phyloP scores from a whole-genome alignment of 768 basidiomycete genomes.

The Coprinellus micaceus region DNA sequence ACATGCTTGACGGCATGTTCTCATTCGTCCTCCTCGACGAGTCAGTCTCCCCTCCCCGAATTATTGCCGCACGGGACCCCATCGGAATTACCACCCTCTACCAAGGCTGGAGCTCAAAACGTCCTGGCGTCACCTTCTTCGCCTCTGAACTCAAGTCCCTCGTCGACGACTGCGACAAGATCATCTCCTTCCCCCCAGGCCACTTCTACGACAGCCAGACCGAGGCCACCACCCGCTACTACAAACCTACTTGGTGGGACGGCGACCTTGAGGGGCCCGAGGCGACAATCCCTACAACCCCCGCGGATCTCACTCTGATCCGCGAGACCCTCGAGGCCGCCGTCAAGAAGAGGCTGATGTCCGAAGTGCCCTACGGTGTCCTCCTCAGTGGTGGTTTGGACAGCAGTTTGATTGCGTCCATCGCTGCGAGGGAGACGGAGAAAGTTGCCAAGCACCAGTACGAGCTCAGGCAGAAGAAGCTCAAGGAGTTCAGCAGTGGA shows the following conservation, averaged over 20 bases:
- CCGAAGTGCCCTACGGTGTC: slow-evolving; percentile 97
- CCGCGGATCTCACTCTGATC: slow-evolving; percentile 63
- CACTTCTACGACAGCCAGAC: slow-evolving; percentile 91
- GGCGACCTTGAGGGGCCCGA: slow-evolving; percentile 67
- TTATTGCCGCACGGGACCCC: slow-evolving; percentile 96
- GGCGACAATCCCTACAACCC: slow-evolving; percentile 52
- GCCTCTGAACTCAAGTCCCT: slow-evolving; percentile 95
- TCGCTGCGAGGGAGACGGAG: slow-evolving; percentile 93
- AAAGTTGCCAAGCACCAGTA: slow-evolving; percentile 79
- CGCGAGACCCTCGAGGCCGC: slow-evolving; percentile 85
- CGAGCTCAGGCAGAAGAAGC: slow-evolving; percentile 60
- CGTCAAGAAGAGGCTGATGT: slow-evolving; percentile 94
- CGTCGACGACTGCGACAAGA: slow-evolving; percentile 86
- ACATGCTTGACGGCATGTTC: slow-evolving; percentile 95
- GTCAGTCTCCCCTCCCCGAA: slow-evolving; percentile 79
- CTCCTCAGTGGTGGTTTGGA: slow-evolving; percentile 93
- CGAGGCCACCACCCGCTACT: slow-evolving; percentile 77
- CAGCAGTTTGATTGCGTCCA: slow-evolving; percentile 91
- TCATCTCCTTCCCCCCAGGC: slow-evolving; percentile 95
- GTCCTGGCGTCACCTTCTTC: slow-evolving; percentile 84
- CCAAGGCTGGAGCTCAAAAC: slow-evolving; percentile 86
- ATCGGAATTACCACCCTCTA: slow-evolving; percentile 99
- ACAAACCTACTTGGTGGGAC: slow-evolving; percentile 84
- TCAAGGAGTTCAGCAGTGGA: slow-evolving; percentile 51
- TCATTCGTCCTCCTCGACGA: slow-evolving; percentile 96